Evolutionary conservation across 768 basidiomycete genomes (phyloP), one percentile per base, ranked within the genome.

Genomic region (Trametopsis cervina): DNA sequence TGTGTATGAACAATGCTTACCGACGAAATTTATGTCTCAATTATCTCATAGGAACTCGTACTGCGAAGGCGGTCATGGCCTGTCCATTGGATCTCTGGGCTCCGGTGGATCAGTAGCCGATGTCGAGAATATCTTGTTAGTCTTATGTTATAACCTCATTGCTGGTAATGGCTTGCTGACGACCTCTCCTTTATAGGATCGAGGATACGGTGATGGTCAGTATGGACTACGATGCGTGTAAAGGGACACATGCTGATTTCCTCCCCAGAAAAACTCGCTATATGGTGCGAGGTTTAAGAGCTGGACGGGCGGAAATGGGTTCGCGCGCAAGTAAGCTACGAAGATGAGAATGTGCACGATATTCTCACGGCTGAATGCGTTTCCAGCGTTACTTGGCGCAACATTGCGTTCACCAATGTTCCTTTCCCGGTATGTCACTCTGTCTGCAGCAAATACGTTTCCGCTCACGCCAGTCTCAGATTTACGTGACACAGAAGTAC

Each of bases 271-370:
- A 53, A 69, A 72, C 44, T 61, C 71, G 0, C 61, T 80, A 2
- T 81, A 81, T 48, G 80, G 66, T 5, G 80, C 79, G n/a, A 72
- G 80, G 9, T 83, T 81, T 66, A 81, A 81, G 65, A 81, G 80
- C 57, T 81, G 78, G 78, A 74, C 76, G 0, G 80, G 80, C 0
- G 80, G 80, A 25, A 77, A 78, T 47, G 80, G 81, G 0, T 45
- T 75, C 2, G 78, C 77, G 1, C 62, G 70, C 39, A 81, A 81
- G 79, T 80, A 36, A 20, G 53, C 44, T 13, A 5, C n/a, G 18
- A 47, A 2, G 27, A 7, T 22, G 20, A 6, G 9, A 21, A 12
- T 4, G 20, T 17, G 1, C 20, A 21, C 6, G 3, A 10, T 6
- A 36, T 27, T 10, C 4, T 24, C n/a, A 23, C 55, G 25, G 26